phyloP scores from a whole-genome alignment of 2,329 filamentous ascomycete genomes.

The Fusarium penzigii region DNA sequence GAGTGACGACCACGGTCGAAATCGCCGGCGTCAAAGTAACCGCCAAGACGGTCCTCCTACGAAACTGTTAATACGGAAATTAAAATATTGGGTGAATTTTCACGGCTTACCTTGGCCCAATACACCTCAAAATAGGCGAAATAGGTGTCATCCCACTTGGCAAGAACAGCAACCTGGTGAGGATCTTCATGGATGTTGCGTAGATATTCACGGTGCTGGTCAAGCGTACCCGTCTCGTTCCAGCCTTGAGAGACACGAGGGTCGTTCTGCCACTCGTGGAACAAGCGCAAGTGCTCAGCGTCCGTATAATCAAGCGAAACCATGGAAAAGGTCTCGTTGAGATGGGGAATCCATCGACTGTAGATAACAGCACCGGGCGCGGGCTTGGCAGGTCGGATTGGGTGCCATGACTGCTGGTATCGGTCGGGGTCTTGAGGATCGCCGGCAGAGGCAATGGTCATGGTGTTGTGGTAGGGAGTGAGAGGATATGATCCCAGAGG shows the following conservation, averaged over 20 bases:
- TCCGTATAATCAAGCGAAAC: slow-evolving; percentile 69
- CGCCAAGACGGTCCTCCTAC: slow-evolving; percentile 57
- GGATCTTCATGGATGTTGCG: slow-evolving; percentile 68
- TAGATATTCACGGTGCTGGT: slow-evolving; percentile 73
- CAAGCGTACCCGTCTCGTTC: slow-evolving; percentile 76
- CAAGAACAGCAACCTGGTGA: slow-evolving; percentile 70
- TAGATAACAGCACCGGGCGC: slow-evolving; percentile 70
- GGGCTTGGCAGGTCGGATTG: slow-evolving; percentile 71
- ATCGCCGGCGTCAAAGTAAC: slow-evolving; percentile 56
- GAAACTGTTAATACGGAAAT: slow-evolving; percentile 3
- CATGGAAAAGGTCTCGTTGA: slow-evolving; percentile 76
- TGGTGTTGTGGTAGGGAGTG: slow-evolving; percentile 49
- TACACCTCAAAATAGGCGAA: slow-evolving; percentile 84
- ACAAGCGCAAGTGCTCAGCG: slow-evolving; percentile 65
- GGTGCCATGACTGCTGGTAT: slow-evolving; percentile 63
- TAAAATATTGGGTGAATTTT: neutral
- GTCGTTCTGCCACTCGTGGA: slow-evolving; percentile 83
- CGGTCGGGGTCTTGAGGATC: slow-evolving; percentile 43
- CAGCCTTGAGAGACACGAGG: slow-evolving; percentile 78
- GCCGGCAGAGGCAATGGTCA: slow-evolving; percentile 39
- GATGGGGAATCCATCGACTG: slow-evolving; percentile 75
- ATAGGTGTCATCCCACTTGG: slow-evolving; percentile 66
- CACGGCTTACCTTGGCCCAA: slow-evolving; percentile 60
- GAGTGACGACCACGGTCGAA: slow-evolving; percentile 61
- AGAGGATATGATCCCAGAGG: slow-evolving; percentile 49